Evolutionary conservation across 495 filamentous ascomycete genomes (phyloP), one percentile per base, ranked within the genome.

Genomic region (Ascodesmis nigricans): DNA sequence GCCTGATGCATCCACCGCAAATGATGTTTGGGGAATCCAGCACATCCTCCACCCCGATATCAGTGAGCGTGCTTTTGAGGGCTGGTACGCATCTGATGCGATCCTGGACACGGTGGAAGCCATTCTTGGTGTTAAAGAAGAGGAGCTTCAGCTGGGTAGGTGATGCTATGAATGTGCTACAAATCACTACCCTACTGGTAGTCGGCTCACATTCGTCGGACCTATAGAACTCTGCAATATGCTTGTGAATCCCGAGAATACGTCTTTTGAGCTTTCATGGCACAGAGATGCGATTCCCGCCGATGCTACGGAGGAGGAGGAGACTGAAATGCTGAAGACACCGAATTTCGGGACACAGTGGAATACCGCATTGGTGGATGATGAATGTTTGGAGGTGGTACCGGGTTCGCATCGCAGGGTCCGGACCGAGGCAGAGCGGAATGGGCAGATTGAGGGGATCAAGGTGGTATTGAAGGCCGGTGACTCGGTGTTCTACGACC

Each of bases 21-120:
- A 62, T 32, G 77, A 75, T 14, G 80, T 87, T 55, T 87, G 78
- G 78, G 78, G 78, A 38, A 70, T 84, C 5, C 78, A 83, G 60
- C 76, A 81, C 53, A 66, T 87, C 1, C 55, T 87, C 35, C 72
- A 87, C 54, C 78, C 78, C 0, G 47, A 58, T 4, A 65, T 79
- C 41, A 59, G 63, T 0, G 58, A 65, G 39, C 55, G 62, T 13
- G 43, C 49, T 1, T 81, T 31, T 18, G n/a, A 8, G n/a, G 29
- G 17, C 3, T 31, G 29, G 29, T 31, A 31, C 16, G n/a, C 10
- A 13, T 13, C n/a, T 31, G n/a, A 13, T 13, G n/a, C 10, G n/a
- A 9, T 31, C 9, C 10, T 31, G 9, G 29, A 2, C 10, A 16
- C 29, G 9, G 29, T 31, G 11, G 17, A 8, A 13, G 16, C 29